Evolutionary conservation across 306 rosid species (phyloP).

Genomic region (Heteromeles arbutifolia): DNA sequence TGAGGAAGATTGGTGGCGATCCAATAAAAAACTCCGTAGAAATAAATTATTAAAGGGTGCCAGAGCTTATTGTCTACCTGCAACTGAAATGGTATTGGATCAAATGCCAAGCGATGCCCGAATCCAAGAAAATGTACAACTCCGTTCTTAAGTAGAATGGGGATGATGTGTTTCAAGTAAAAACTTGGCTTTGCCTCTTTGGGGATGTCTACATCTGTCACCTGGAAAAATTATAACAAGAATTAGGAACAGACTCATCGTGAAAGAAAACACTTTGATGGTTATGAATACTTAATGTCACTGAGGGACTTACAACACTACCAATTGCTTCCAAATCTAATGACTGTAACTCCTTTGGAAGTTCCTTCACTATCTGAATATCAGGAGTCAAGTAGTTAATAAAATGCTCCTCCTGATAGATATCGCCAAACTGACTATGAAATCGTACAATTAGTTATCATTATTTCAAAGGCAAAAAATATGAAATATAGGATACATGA

Average conservation of each 20-base stretch:
- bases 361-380: slow-evolving; percentile 84
- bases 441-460: slow-evolving; percentile 31
- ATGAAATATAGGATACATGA: not conserved
- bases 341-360: slow-evolving; percentile 69
- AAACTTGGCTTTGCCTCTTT: slow-evolving; percentile 96
- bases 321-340: slow-evolving; percentile 85
- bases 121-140: slow-evolving; percentile 86
- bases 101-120: slow-evolving; percentile 97
- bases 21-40: not conserved
- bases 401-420: slow-evolving; percentile 91
- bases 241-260: slow-evolving; percentile 11
- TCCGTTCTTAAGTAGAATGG: slow-evolving; percentile 71
- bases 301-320: slow-evolving; percentile 61
- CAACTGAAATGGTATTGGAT: slow-evolving; percentile 71
- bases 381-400: slow-evolving; percentile 80
- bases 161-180: slow-evolving; percentile 72
- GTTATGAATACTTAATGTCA: not conserved
- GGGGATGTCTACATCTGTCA: slow-evolving; percentile 71
- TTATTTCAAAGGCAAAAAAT: slow-evolving; percentile 31
- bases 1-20: slow-evolving; percentile 3
- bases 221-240: slow-evolving; percentile 44
- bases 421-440: slow-evolving; percentile 83
- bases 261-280: slow-evolving; percentile 1
- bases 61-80: slow-evolving; percentile 57
- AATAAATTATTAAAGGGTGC: slow-evolving; percentile 12